Conservation (phyloP, 1,284 basidiomycete genomes). For the Cystobasidium slooffiae region DNA sequence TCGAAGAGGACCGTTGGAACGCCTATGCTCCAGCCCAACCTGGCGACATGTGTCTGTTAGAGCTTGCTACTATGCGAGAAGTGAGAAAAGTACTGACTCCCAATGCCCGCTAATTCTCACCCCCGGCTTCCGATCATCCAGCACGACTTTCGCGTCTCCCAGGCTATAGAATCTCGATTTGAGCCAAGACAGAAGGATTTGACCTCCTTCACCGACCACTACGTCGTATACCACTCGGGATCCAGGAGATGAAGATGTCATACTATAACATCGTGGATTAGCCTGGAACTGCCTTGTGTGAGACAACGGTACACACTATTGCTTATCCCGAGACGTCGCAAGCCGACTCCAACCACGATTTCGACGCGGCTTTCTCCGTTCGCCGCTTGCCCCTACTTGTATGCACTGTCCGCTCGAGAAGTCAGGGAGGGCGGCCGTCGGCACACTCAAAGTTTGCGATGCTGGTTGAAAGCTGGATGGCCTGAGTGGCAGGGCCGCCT, state of each 20-base stretch:
- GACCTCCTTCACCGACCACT: slow-evolving; percentile 43
- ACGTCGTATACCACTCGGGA: slow-evolving; percentile 45
- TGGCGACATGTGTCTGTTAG: background rate
- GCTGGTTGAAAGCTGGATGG: background rate
- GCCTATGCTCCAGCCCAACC: slow-evolving; percentile 49
- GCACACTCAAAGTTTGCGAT: too few relatives aligned
- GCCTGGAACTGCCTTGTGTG: background rate
- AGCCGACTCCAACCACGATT: slow-evolving; percentile 14
- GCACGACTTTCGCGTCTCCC: slow-evolving; percentile 45
- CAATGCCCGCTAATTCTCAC: slow-evolving; percentile 5
- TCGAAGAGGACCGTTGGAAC: slow-evolving; percentile 47
- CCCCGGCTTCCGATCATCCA: slow-evolving; percentile 4
- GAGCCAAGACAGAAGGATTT: slow-evolving; percentile 46
- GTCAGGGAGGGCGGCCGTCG: background rate
- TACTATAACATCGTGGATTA: background rate
- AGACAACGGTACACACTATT: slow-evolving; percentile 13
- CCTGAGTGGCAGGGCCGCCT: background rate
- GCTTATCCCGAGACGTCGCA: slow-evolving; percentile 17
- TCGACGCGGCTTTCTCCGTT: slow-evolving; percentile 1
- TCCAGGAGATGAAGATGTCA: slow-evolving; percentile 37
- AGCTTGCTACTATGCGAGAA: background rate
- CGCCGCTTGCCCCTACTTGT: slow-evolving; percentile 12
- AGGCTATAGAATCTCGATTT: slow-evolving; percentile 47
- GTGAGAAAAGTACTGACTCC: slow-evolving; percentile 1
- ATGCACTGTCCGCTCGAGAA: background rate